Evolutionary conservation across 768 basidiomycete genomes (phyloP), one percentile per base, ranked within the genome.

Genomic region (Boletus fagicola): DNA sequence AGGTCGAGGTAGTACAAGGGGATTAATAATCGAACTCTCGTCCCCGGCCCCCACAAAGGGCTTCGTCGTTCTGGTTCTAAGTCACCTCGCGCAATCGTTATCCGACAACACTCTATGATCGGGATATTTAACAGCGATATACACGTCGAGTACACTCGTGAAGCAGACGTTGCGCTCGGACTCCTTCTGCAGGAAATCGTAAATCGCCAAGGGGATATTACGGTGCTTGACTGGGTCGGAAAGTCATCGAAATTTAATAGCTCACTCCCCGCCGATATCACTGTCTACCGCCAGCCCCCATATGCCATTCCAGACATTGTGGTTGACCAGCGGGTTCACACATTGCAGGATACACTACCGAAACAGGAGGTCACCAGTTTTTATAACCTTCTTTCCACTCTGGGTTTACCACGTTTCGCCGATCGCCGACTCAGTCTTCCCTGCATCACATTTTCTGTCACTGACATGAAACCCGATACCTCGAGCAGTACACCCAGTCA

Each of bases 171-270:
- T 5, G 60, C 62, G 1, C 62, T 62, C 20, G 62, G 62, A 2
- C 50, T 38, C 1, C 60, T 62, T 20, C 26, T 62, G 7, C 56
- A 62, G n/a, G 64, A 65, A 35, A 44, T 50, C 2, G 52, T 65
- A 11, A 48, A 53, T 28, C 64, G 57, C 6, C 45, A 49, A 28
- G 49, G 54, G n/a, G 65, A 63, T 8, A n/a, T 33, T 12, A 53
- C 56, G 8, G 61, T 62, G n/a, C 56, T 66, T 4, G 65, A 66
- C 54, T 65, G 65, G 65, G 8, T 58, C 5, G 65, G 65, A 24
- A 18, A 39, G 13, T 16, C 61, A 26, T 66, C 65, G 1, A 47
- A 24, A 16, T 66, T 66, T 26, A 46, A 66, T 28, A 63, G 58
- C 31, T 50, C 48, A 36, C 30, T 65, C 2, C 64, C 64, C 13